phyloP scores from a whole-genome alignment of 2,329 filamentous ascomycete genomes.

The Penicillium sp. region DNA sequence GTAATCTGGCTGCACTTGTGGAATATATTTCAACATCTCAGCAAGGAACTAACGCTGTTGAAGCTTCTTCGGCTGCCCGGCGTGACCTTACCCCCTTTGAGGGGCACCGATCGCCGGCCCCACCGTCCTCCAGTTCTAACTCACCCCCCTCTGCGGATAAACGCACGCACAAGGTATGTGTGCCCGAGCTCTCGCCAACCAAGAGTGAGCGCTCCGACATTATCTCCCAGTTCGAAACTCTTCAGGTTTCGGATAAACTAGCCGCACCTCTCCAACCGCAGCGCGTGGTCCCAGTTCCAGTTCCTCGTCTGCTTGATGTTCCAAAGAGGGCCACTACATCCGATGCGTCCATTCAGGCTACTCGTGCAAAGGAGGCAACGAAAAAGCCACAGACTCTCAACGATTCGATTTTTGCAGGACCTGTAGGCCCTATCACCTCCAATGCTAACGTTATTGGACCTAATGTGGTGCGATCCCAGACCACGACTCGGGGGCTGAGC shows the following conservation, averaged over 20 bases:
- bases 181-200: background rate
- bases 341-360: background rate
- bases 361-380: background rate
- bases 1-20: background rate
- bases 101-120: background rate
- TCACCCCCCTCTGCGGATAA: background rate
- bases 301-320: background rate
- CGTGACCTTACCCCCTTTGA: constrained; percentile 1
- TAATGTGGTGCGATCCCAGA: background rate
- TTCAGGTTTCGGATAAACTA: background rate
- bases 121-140: background rate
- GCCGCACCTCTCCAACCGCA: background rate
- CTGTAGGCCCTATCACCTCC: background rate
- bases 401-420: background rate
- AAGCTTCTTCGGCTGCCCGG: background rate
- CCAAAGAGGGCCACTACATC: background rate
- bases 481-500: background rate
- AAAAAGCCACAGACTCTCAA: background rate
- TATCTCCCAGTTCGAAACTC: background rate
- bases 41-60: background rate
- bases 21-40: background rate
- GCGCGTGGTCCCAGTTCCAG: background rate
- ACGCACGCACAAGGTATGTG: background rate
- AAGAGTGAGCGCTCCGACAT: background rate
- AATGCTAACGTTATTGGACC: background rate